phyloP scores from a whole-genome alignment of 148 eudicot genomes.

The Euryodendron excelsum region DNA sequence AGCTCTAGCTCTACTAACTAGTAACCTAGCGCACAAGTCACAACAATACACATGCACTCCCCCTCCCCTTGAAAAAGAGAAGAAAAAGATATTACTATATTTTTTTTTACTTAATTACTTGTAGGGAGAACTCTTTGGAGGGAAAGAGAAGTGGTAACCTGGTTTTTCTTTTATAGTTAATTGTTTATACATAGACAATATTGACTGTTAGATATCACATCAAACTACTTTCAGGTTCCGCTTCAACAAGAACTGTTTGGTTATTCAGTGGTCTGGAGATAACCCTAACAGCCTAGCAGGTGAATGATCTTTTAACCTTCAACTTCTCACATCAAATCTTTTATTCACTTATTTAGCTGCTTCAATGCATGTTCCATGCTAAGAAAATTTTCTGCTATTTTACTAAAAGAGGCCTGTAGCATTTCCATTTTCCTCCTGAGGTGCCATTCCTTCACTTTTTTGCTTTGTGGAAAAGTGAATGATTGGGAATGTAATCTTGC shows the following conservation, averaged over 20 bases:
- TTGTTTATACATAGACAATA: background rate
- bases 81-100: no score
- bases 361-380: background rate
- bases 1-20: background rate
- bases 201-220: slow-evolving; percentile 1
- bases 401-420: background rate
- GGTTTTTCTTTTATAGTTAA: background rate
- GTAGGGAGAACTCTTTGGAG: no score
- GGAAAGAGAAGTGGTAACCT: background rate
- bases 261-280: slow-evolving; percentile 96
- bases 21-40: background rate
- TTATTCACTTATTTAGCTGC: background rate
- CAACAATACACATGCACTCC: background rate
- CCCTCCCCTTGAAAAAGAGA: background rate
- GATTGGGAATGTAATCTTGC: background rate
- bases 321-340: background rate
- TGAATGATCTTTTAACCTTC: slow-evolving; percentile 7
- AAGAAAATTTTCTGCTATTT: background rate
- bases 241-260: slow-evolving; percentile 67
- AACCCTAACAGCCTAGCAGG: slow-evolving; percentile 95
- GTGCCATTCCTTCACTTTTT: background rate
- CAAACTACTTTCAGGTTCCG: slow-evolving; percentile 46
- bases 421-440: background rate
- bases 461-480: background rate
- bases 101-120: no score